phyloP scores from a whole-genome alignment of 371 early-diverging fungal species.

The Smittium culicis region DNA sequence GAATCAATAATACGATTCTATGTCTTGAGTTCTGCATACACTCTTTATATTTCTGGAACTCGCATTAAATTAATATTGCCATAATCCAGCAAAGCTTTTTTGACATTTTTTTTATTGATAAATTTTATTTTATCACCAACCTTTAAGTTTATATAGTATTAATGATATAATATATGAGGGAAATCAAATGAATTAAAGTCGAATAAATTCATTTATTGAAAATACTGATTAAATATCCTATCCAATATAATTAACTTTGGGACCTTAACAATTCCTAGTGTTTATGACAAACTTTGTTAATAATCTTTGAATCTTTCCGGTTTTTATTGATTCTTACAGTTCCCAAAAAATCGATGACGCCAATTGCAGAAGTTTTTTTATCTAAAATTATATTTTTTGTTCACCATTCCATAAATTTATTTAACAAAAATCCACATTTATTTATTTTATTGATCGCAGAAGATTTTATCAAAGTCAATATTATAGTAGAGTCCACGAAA shows the following conservation, averaged over 20 bases:
- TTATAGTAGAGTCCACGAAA: not conserved
- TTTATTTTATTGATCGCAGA: not conserved
- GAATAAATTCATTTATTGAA: not conserved
- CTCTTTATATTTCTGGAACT: not conserved
- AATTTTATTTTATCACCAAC: not conserved
- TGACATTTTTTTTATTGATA: not conserved
- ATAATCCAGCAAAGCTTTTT: not conserved
- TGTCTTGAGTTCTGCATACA: not conserved
- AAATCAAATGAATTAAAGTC: not conserved
- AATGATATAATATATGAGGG: not conserved
- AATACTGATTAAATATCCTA: not conserved
- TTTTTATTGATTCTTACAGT: constrained; percentile 6
- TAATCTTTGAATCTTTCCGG: not conserved
- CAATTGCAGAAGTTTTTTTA: not conserved
- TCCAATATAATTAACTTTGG: not conserved
- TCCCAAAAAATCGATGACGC: too few relatives aligned
- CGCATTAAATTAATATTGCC: not conserved
- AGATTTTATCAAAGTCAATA: not conserved
- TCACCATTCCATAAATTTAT: not conserved
- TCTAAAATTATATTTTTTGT: not conserved
- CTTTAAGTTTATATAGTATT: not conserved
- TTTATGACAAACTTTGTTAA: not conserved
- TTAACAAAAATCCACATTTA: not conserved
- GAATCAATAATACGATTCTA: not conserved
- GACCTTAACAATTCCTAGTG: not conserved